Evolutionary conservation across 2,329 filamentous ascomycete species (phyloP).

Genomic region (Hypoxylon sp.): DNA sequence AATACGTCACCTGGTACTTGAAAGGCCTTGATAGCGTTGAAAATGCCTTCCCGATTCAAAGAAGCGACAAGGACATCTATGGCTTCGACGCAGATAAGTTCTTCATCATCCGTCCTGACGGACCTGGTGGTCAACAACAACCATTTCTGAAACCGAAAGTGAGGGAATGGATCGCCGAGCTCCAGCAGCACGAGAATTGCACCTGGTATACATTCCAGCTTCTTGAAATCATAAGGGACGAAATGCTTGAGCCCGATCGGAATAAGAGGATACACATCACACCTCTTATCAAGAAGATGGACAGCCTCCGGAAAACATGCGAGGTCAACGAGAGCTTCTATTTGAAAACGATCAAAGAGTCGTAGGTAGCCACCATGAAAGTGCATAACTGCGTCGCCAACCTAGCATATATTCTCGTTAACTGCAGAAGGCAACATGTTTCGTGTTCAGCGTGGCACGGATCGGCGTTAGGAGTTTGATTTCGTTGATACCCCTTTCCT

Average conservation of each 20-base stretch:
- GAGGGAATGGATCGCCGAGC: slow-evolving; percentile 28
- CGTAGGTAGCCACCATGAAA: background rate
- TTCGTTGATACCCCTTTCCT: slow-evolving; percentile 1
- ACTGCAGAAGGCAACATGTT: background rate
- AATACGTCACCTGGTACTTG: slow-evolving; percentile 57
- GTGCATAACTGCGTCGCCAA: background rate
- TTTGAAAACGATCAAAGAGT: slow-evolving; percentile 16
- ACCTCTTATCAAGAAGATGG: slow-evolving; percentile 24
- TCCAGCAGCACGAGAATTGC: slow-evolving; percentile 28
- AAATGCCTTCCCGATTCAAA: slow-evolving; percentile 26
- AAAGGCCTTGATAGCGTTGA: slow-evolving; percentile 43
- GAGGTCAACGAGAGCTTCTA: slow-evolving; percentile 29
- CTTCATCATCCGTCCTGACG: slow-evolving; percentile 34
- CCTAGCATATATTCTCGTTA: background rate
- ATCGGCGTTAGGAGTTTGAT: background rate
- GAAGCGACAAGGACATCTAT: slow-evolving; percentile 28
- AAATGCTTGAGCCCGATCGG: slow-evolving; percentile 40
- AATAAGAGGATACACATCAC: slow-evolving; percentile 27
- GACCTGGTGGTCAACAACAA: background rate
- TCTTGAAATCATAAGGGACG: slow-evolving; percentile 40
- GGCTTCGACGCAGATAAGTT: slow-evolving; percentile 42
- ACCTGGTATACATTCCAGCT: slow-evolving; percentile 37
- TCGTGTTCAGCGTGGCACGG: background rate
- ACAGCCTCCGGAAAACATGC: slow-evolving; percentile 19
- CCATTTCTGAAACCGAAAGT: slow-evolving; percentile 41